phyloP scores from a whole-genome alignment of 2,329 filamentous ascomycete genomes.

The Sclerotinia subarctica region DNA sequence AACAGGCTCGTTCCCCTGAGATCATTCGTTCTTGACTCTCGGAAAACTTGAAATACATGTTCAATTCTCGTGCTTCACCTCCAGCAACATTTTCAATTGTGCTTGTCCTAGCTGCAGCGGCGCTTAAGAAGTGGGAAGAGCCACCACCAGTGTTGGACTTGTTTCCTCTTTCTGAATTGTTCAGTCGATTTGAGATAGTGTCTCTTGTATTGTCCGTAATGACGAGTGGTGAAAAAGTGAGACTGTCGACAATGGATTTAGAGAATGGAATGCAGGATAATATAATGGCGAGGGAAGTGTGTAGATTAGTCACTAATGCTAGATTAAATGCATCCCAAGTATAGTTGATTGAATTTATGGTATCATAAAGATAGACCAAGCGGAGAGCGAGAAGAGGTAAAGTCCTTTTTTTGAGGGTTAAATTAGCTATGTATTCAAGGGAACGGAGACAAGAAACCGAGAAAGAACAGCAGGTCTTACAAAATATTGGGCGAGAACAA shows the following conservation, averaged over 20 bases:
- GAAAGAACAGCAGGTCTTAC: neutral
- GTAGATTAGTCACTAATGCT: conserved; percentile 1
- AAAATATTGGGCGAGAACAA: conserved; percentile 5
- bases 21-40: neutral
- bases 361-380: neutral
- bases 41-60: neutral
- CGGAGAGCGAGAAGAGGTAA: conserved; percentile 1
- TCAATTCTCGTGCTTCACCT: neutral
- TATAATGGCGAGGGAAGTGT: conserved; percentile 13
- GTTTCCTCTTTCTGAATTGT: neutral
- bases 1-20: neutral
- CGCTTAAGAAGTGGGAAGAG: neutral
- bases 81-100: neutral
- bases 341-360: neutral
- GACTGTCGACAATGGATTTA: conserved; percentile 17
- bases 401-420: neutral
- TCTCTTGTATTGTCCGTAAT: neutral
- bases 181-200: neutral
- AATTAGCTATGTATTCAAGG: neutral
- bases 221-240: neutral
- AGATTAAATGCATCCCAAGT: conserved; percentile 15
- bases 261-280: conserved; percentile 21
- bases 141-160: neutral
- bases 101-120: neutral
- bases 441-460: neutral